phyloP scores from a whole-genome alignment of 768 basidiomycete genomes.

The Amylocystis lapponica region DNA sequence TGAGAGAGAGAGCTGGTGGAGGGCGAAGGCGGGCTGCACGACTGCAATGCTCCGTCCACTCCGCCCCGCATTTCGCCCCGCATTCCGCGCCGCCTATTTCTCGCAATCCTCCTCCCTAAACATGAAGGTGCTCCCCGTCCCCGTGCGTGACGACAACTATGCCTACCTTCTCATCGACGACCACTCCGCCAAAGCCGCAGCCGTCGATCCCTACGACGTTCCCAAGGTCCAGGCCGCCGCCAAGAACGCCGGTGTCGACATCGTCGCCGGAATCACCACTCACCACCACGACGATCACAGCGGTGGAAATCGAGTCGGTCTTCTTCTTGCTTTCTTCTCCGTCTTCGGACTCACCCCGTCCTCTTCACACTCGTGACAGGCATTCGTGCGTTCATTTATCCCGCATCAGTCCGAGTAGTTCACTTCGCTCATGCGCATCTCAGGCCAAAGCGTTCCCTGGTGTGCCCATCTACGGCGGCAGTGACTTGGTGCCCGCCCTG shows the following conservation, averaged over 20 bases:
- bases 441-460: constrained; percentile 40
- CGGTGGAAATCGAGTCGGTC: constrained; percentile 73
- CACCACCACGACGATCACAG: constrained; percentile 91
- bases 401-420: neutral
- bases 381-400: constrained; percentile 40
- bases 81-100: constrained; percentile 10
- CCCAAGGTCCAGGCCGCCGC: constrained; percentile 62
- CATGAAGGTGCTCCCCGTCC: constrained; percentile 78
- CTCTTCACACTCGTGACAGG: constrained; percentile 16
- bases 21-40: neutral
- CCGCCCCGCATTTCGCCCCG: neutral
- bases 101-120: constrained; percentile 16
- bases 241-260: constrained; percentile 50
- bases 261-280: constrained; percentile 79
- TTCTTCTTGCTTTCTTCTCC: constrained; percentile 2
- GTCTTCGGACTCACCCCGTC: neutral
- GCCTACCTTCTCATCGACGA: constrained; percentile 79
- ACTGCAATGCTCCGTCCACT: neutral
- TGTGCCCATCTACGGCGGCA: constrained; percentile 73
- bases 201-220: constrained; percentile 77
- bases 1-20: too few relatives aligned
- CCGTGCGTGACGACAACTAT: constrained; percentile 79
- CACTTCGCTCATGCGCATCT: constrained; percentile 9
- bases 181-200: constrained; percentile 59
- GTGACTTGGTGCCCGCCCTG: constrained; percentile 56